Evolutionary conservation across 2,329 filamentous ascomycete species (phyloP).

Genomic region (Phaeomoniella chlamydospora): DNA sequence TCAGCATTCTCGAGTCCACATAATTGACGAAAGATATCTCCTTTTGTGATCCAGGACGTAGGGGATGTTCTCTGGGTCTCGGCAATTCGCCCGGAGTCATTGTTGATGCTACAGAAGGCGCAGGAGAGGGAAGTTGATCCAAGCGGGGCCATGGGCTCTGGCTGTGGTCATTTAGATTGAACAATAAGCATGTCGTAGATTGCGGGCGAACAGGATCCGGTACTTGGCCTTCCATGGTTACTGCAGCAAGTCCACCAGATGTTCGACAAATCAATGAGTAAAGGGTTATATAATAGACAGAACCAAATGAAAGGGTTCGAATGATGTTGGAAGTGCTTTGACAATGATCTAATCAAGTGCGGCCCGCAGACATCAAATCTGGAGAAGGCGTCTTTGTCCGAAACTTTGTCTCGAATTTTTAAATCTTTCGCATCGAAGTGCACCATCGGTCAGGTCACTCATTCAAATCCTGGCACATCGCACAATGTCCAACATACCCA

Average conservation of each 20-base stretch:
- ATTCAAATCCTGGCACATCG: no score
- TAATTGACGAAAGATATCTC: slow-evolving; percentile 44
- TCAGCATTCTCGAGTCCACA: slow-evolving; percentile 36
- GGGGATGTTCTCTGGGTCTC: slow-evolving; percentile 34
- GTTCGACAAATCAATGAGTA: no score
- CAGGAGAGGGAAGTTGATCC: background rate
- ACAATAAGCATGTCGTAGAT: background rate
- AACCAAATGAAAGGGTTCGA: no score
- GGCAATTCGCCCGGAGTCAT: slow-evolving; percentile 25
- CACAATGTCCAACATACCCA: background rate
- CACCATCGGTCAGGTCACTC: no score
- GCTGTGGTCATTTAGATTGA: background rate
- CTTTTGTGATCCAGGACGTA: slow-evolving; percentile 41
- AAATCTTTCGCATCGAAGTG: no score
- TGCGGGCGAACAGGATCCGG: background rate
- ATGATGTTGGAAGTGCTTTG: no score
- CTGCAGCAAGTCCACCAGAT: no score
- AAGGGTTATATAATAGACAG: no score
- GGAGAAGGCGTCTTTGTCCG: no score
- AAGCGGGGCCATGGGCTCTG: background rate
- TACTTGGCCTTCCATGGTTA: background rate
- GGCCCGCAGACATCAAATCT: no score
- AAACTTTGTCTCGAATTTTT: no score
- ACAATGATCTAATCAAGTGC: no score
- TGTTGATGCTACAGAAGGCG: slow-evolving; percentile 1